phyloP scores from a whole-genome alignment of 257 asterid genomes.

The Mentha longifolia region DNA sequence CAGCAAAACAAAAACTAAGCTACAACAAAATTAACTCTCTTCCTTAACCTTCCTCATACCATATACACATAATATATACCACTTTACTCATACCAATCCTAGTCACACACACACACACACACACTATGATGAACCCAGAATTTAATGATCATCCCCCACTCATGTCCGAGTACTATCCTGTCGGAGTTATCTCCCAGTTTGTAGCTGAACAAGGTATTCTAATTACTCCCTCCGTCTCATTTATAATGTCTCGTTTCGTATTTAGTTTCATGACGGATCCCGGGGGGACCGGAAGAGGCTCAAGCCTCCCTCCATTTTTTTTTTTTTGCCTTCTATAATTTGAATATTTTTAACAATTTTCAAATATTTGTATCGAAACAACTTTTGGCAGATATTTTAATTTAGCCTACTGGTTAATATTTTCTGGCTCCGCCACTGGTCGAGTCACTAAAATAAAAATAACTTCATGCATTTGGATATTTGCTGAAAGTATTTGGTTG shows the following conservation, averaged over 20 bases:
- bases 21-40: neutral
- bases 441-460: too few relatives aligned
- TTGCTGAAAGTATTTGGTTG: neutral
- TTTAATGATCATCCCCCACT: slow-evolving; percentile 53
- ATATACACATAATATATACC: neutral
- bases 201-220: slow-evolving; percentile 34
- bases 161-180: slow-evolving; percentile 48
- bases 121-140: slow-evolving; percentile 34
- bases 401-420: too few relatives aligned
- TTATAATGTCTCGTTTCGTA: neutral
- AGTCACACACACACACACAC: neutral
- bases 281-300: too few relatives aligned
- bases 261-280: too few relatives aligned
- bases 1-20: slow-evolving; percentile 25
- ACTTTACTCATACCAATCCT: neutral
- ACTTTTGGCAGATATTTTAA: too few relatives aligned
- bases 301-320: too few relatives aligned
- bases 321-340: too few relatives aligned
- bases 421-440: too few relatives aligned
- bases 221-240: too few relatives aligned
- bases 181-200: slow-evolving; percentile 18
- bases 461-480: too few relatives aligned
- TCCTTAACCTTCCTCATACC: neutral
- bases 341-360: too few relatives aligned
- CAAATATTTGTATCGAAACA: too few relatives aligned